Conservation (phyloP, 192 early-diverging fungal genomes). For the Podila epigama region DNA sequence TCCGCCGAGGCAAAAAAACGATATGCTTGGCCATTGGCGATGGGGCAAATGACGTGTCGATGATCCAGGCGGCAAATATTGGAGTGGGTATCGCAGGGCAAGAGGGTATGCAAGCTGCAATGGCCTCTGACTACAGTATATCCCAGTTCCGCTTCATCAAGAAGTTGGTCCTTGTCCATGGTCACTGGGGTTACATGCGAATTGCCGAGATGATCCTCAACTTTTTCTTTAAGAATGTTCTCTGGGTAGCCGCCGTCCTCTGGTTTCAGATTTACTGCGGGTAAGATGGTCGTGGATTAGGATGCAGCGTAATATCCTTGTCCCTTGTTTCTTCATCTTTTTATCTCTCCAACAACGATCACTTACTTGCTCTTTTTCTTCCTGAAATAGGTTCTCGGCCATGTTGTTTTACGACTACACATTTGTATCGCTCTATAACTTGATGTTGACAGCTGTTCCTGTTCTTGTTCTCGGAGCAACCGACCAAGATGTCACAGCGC, state of each 20-base stretch:
- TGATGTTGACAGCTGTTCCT: constrained; percentile 75
- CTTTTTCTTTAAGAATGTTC: constrained; percentile 97
- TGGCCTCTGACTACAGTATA: constrained; percentile 95
- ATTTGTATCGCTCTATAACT: constrained; percentile 90
- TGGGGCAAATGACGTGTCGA: constrained; percentile 92
- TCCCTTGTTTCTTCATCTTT: background rate
- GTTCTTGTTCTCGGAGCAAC: constrained; percentile 68
- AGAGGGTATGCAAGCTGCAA: constrained; percentile 89
- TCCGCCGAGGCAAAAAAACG: constrained; percentile 76
- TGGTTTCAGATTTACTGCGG: constrained; percentile 96
- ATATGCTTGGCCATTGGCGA: constrained; percentile 79
- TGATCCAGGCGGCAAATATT: constrained; percentile 97
- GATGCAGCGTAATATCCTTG: constrained; percentile 3
- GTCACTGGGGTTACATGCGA: constrained; percentile 89
- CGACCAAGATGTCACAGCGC: constrained; percentile 76
- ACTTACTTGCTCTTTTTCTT: background rate
- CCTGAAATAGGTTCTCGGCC: constrained; percentile 69
- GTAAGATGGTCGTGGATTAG: constrained; percentile 37
- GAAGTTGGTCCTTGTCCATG: constrained; percentile 91
- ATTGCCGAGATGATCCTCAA: constrained; percentile 91
- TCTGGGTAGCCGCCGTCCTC: constrained; percentile 91
- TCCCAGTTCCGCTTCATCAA: constrained; percentile 90
- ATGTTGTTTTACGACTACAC: constrained; percentile 94
- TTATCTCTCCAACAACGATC: background rate
- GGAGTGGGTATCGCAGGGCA: constrained; percentile 81